Evolutionary conservation across 768 basidiomycete genomes (phyloP).

Genomic region (Pleurotus tuber-regium): DNA sequence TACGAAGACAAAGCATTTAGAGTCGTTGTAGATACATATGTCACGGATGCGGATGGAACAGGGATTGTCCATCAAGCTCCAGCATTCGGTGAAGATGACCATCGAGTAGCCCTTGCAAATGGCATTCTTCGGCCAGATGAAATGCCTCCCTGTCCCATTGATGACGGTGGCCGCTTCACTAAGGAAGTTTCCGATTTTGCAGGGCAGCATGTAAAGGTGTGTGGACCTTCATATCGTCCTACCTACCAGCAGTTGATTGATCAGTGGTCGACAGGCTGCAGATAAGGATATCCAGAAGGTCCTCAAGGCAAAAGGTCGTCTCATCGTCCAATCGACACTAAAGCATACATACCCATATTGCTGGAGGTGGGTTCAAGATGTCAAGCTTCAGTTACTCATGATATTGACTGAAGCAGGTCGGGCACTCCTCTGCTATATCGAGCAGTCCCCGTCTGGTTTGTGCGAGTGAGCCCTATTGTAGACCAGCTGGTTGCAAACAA

Average conservation of each 20-base stretch:
- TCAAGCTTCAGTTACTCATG: background rate
- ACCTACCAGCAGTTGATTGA: background rate
- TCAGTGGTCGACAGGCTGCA: constrained; percentile 57
- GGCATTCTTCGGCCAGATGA: constrained; percentile 84
- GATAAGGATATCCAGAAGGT: constrained; percentile 93
- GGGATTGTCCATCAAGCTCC: constrained; percentile 99
- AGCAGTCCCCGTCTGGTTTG: constrained; percentile 95
- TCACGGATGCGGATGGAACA: constrained; percentile 90
- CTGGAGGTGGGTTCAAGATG: constrained; percentile 65
- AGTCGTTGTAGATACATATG: constrained; percentile 89
- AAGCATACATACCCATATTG: constrained; percentile 96
- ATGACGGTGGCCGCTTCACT: constrained; percentile 87
- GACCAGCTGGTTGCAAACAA: constrained; percentile 91
- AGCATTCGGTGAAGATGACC: constrained; percentile 98
- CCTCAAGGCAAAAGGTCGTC: constrained; percentile 81
- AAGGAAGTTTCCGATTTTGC: constrained; percentile 86
- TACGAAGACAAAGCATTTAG: constrained; percentile 90
- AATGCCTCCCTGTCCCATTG: constrained; percentile 94
- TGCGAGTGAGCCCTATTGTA: constrained; percentile 80
- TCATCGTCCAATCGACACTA: constrained; percentile 84
- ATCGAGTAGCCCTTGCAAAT: constrained; percentile 84
- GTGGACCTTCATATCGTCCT: constrained; percentile 11
- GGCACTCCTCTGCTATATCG: constrained; percentile 95
- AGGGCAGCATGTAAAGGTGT: constrained; percentile 87
- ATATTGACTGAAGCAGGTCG: constrained; percentile 52